Evolutionary conservation across 1,139 yeast species (phyloP), one percentile per base, ranked within the genome.

Genomic region (Saccharomyces hybrid): DNA sequence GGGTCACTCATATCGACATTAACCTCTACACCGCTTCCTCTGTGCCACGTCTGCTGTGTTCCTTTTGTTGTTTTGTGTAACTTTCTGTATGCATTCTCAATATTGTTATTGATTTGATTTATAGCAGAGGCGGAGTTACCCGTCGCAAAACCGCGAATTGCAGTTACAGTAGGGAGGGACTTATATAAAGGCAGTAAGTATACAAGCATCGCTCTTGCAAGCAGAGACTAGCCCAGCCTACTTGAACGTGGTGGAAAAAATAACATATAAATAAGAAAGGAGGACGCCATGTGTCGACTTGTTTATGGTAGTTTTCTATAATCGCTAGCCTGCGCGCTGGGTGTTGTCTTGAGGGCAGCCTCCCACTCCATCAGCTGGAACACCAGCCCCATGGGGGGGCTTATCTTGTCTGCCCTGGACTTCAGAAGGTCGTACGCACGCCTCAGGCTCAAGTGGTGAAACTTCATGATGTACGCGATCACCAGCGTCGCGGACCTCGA

Each of bases 331-430:
- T 32, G 38, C 38, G 8, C 38, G 38, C 8, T 32, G 8, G 38
- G 6, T 5, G 7, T 32, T 1, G 38, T 9, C 7, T 32, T 32
- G 38, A 32, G 38, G 2, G 38, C 38, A 9, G 8, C 38, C 8
- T 32, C 38, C 83, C 83, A 90, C 66, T 90, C 97, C 87, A 88
- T 86, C 59, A 90, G 74, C 70, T 90, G 96, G 66, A 88, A 89
- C 31, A 90, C 88, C 50, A 90, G 73, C 38, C 86, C 80, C 90
- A 90, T 84, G 67, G 90, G 90, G 13, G 98, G 98, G 56, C 95
- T 85, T 25, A 90, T 87, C 56, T 83, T 80, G 41, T 85, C 88
- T 51, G 96, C 90, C 51, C 71, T 72, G 0, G 69, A 66, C 63
- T 82, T 83, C 57, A 90, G 77, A 61, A 79, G 73, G 58, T 80